A percentile compares a stretch with the other conserved stretches of the same genome.
Conservation (phyloP, 1,139 yeast genomes). For the Nakaseomyces uthaithaninus region DNA sequence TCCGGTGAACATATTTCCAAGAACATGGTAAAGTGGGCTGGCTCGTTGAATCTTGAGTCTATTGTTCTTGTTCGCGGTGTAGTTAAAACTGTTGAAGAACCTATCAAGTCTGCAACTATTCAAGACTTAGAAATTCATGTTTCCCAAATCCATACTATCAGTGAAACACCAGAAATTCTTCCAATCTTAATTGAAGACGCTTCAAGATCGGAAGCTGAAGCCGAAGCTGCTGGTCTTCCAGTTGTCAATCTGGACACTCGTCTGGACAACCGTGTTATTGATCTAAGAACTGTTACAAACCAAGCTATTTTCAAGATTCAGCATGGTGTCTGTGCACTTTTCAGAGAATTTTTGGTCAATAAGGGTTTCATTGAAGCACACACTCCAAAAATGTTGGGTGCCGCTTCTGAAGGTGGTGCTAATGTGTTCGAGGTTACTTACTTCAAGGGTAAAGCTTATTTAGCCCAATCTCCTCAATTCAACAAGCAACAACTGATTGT, state of each 20-base stretch:
- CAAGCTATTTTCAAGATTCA: conserved; percentile 95
- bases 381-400: conserved; percentile 90
- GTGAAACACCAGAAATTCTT: conserved; percentile 85
- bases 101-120: conserved; percentile 81
- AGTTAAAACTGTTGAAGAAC: conserved; percentile 77
- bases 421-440: conserved; percentile 89
- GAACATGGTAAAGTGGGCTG: conserved; percentile 96
- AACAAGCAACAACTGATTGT: conserved; percentile 97
- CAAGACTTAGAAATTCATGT: conserved; percentile 84
- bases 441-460: conserved; percentile 84
- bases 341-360: conserved; percentile 72
- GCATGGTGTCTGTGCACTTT: conserved; percentile 78
- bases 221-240: conserved; percentile 85
- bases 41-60: conserved; percentile 75
- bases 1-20: conserved; percentile 63
- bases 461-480: conserved; percentile 97
- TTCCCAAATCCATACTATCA: conserved; percentile 62
- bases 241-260: conserved; percentile 94
- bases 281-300: conserved; percentile 90
- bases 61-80: conserved; percentile 86
- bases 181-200: conserved; percentile 97
- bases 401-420: conserved; percentile 97
- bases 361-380: conserved; percentile 82
- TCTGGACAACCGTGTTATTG: conserved; percentile 90
- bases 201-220: conserved; percentile 87